Percentiles rank a stretch among this genome's conserved stretches.
These are phyloP conservation scores for Penicillium paneum DNA, from an alignment of 2,329 filamentous ascomycete species.

Conservation along the genomic window DNA sequence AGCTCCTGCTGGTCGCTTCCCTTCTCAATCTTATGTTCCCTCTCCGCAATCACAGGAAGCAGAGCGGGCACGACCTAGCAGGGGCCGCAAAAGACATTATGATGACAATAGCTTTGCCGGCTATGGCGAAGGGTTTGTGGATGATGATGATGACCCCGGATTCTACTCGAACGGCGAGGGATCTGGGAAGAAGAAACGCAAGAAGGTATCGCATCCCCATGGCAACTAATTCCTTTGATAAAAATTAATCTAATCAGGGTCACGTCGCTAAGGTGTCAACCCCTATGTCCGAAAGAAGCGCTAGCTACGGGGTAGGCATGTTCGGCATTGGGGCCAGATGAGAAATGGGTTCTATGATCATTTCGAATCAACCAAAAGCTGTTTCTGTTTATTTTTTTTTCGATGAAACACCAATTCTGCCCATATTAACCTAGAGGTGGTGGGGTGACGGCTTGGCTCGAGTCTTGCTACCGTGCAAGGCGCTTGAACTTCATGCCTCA, in stretches of 20 bases:
- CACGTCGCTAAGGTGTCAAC: conserved; percentile 42
- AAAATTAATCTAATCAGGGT: conserved; percentile 29
- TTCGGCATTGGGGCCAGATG: conserved; percentile 46
- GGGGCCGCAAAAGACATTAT: conserved; percentile 50
- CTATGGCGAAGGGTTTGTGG: conserved; percentile 50
- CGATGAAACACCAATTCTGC: conserved; percentile 9
- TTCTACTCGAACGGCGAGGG: conserved; percentile 46
- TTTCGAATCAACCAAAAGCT: conserved; percentile 23
- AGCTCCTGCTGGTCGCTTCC: conserved; percentile 22
- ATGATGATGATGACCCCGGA: conserved; percentile 46
- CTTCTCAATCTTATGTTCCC: conserved; percentile 29
- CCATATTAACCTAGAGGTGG: conserved; percentile 10
- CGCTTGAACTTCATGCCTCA: conserved; percentile 5
- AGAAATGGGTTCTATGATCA: conserved; percentile 18
- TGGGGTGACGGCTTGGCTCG: conserved; percentile 8
- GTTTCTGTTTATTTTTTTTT: conserved; percentile 11
- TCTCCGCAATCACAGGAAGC: conserved; percentile 29
- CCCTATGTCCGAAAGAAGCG: conserved; percentile 39
- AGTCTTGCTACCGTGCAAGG: conserved; percentile 1
- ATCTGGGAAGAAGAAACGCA: conserved; percentile 47
- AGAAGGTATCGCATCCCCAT: conserved; percentile 39
- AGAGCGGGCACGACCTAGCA: conserved; percentile 42
- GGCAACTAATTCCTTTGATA: background rate
- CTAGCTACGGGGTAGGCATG: conserved; percentile 46
- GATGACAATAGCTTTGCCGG: conserved; percentile 52